These are phyloP conservation scores for Suhomyces kilbournensis DNA, from an alignment of 805 yeast genomes.

Conservation along the genomic window DNA sequence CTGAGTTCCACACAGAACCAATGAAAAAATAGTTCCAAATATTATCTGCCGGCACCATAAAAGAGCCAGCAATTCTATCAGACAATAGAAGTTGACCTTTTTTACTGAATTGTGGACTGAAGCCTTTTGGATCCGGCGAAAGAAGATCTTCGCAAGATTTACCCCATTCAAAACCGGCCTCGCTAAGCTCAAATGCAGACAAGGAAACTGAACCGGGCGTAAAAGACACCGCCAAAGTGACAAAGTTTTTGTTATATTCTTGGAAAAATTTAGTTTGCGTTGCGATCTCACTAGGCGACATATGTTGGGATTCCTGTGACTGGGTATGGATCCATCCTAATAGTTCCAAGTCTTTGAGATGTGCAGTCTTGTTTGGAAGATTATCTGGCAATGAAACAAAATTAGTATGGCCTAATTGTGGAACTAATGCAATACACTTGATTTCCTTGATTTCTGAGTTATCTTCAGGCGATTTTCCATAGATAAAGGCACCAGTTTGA, in stretches of 20 bases:
- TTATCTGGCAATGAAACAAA: slow-evolving; percentile 58
- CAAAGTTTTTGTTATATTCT: slow-evolving; percentile 33
- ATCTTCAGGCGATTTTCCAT: slow-evolving; percentile 75
- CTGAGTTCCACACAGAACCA: slow-evolving; percentile 77
- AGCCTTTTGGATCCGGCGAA: slow-evolving; percentile 64
- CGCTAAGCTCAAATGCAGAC: slow-evolving; percentile 57
- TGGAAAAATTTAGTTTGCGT: slow-evolving; percentile 48
- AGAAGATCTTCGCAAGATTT: slow-evolving; percentile 51
- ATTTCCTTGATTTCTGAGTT: slow-evolving; percentile 75
- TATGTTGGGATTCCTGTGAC: slow-evolving; percentile 56
- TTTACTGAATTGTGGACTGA: slow-evolving; percentile 54
- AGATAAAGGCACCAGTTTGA: slow-evolving; percentile 79
- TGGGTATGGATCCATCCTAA: slow-evolving; percentile 96
- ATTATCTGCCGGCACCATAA: slow-evolving; percentile 78
- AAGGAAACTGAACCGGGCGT: slow-evolving; percentile 84
- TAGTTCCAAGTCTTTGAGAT: slow-evolving; percentile 55
- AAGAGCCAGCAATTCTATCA: slow-evolving; percentile 74
- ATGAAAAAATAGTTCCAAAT: slow-evolving; percentile 91
- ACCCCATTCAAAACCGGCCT: slow-evolving; percentile 82
- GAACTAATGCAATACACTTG: slow-evolving; percentile 69
- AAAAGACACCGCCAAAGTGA: slow-evolving; percentile 65
- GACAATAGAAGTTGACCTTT: slow-evolving; percentile 71
- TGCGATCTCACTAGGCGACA: slow-evolving; percentile 71
- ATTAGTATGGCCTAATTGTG: slow-evolving; percentile 78
- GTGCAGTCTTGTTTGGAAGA: slow-evolving; percentile 39